These are phyloP conservation scores for Adansonia madagascariensis DNA, from an alignment of 441 rosid genomes.

Conservation along the genomic window DNA sequence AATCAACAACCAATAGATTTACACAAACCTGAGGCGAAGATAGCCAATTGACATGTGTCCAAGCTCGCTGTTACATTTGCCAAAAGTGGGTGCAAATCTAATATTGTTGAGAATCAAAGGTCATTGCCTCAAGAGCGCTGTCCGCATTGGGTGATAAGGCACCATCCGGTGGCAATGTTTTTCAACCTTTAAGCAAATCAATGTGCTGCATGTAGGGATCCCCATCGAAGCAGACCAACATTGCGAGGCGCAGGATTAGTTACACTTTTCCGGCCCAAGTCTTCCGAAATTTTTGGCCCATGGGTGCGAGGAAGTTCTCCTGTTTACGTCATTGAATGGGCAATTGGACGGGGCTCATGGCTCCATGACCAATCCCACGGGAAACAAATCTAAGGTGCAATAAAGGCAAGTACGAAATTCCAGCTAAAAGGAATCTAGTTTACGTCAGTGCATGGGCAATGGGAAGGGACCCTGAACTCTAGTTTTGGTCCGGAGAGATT, in stretches of 20 bases:
- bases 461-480: too few relatives aligned
- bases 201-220: neutral
- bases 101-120: constrained; percentile 15
- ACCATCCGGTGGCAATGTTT: constrained; percentile 9
- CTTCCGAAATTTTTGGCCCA: neutral
- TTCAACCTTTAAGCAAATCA: neutral
- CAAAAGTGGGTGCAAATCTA: neutral
- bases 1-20: constrained; percentile 31
- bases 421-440: too few relatives aligned
- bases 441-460: too few relatives aligned
- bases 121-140: neutral
- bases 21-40: constrained; percentile 29
- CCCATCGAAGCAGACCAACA: neutral
- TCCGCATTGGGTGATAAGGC: constrained; percentile 25
- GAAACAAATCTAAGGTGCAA: too few relatives aligned
- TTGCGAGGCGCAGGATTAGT: neutral
- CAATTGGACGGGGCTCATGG: too few relatives aligned
- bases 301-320: neutral
- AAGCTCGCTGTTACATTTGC: constrained; percentile 18
- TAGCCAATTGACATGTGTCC: constrained; percentile 33
- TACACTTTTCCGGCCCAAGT: neutral
- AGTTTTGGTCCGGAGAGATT: too few relatives aligned
- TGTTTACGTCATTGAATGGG: too few relatives aligned
- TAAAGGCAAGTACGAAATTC: too few relatives aligned
- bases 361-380: too few relatives aligned